phyloP scores from a whole-genome alignment of 768 basidiomycete species.

The Plicaturopsis crispa region DNA sequence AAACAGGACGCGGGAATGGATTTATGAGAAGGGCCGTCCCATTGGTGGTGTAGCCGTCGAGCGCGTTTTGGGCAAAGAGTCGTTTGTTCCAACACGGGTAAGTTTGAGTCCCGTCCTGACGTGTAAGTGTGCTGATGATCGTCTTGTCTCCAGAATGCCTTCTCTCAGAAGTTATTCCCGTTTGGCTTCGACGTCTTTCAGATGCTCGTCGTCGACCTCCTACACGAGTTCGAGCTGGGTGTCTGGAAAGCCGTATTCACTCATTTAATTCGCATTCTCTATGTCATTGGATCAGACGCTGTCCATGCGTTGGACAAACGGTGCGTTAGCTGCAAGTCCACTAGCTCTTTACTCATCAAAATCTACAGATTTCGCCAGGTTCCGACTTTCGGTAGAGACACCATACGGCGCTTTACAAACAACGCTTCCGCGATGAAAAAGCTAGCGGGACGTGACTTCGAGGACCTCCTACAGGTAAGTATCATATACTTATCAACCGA shows the following conservation, averaged over 20 bases:
- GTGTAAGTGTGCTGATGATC: no score
- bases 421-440: slow-evolving; percentile 17
- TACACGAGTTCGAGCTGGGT: slow-evolving; percentile 32
- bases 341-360: not conserved
- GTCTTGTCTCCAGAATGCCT: slow-evolving; percentile 31
- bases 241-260: slow-evolving; percentile 26
- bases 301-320: slow-evolving; percentile 16
- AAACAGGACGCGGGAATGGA: slow-evolving; percentile 10
- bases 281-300: slow-evolving; percentile 11
- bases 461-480: slow-evolving; percentile 17
- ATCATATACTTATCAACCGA: not conserved
- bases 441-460: slow-evolving; percentile 15
- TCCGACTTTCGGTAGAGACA: slow-evolving; percentile 16
- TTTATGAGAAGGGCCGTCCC: slow-evolving; percentile 15
- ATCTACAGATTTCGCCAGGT: slow-evolving; percentile 18
- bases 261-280: slow-evolving; percentile 26
- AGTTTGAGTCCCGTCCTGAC: no score
- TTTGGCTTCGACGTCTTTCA: slow-evolving; percentile 17
- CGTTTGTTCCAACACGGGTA: slow-evolving; percentile 23
- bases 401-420: slow-evolving; percentile 13
- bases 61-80: slow-evolving; percentile 15
- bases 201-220: slow-evolving; percentile 23
- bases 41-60: slow-evolving; percentile 20
- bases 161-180: slow-evolving; percentile 14
- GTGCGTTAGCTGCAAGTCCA: slow-evolving; percentile 10